Evolutionary conservation across 2,329 filamentous ascomycete species (phyloP), one percentile per base, ranked within the genome.

Genomic region (Setomelanomma holmii): DNA sequence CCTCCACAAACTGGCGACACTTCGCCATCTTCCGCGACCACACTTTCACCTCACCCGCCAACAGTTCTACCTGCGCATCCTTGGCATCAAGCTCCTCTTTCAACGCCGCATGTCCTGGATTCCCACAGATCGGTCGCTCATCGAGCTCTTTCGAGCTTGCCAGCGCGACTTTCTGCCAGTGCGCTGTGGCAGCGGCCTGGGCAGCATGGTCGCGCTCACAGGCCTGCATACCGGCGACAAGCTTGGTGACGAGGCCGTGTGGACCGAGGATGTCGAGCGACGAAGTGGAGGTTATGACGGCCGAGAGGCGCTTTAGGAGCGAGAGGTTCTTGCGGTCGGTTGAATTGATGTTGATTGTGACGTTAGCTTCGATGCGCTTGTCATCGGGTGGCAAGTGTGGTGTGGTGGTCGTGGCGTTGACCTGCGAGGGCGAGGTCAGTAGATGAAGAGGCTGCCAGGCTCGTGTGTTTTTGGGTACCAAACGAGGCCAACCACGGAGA

Each of bases 191-290:
- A 11, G 40, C 23, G n/a, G 33, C 38, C 12, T 51, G 30, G 12
- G 48, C 38, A 3, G 19, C 16, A 22, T 58, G 50, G 2, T 56
- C 51, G 1, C 5, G 11, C 8, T 53, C 55, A 1, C 40, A 17
- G 0, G 39, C 27, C 7, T 56, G 19, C 52, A 63, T 58, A 1
- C 35, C 38, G 4, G 24, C 33, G 2, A 51, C n/a, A 12, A 64
- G 55, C 11, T 54, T 44, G 0, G 45, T 20, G 2, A 53, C 46
- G 5, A 51, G 14, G 0, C 51, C 23, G 12, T 21, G 30, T 1
- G 62, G 60, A 4, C 60, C 60, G 10, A 47, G 30, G 17, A 65
- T 52, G 7, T 64, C 21, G 23, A 65, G 33, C 4, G 38, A 39
- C 0, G 56, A 50, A 1, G 24, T 44, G 11, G 42, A 34, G 7